Evolutionary conservation across 2,329 filamentous ascomycete genomes (phyloP).

Genomic region (Xylariales sp.): DNA sequence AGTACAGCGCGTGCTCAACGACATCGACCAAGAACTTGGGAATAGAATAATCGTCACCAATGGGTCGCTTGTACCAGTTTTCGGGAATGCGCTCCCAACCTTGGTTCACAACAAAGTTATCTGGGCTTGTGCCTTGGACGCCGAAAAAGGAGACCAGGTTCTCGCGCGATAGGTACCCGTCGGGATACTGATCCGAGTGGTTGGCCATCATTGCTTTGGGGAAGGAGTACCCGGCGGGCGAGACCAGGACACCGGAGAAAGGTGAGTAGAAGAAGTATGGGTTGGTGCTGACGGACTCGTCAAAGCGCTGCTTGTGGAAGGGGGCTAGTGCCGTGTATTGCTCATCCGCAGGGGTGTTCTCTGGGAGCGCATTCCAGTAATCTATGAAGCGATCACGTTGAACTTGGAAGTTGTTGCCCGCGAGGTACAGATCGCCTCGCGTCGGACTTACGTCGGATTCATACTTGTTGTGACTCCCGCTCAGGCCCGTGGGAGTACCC

Average conservation of each 20-base stretch:
- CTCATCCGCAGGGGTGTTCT: conserved; percentile 11
- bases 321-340: conserved; percentile 15
- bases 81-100: conserved; percentile 34
- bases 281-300: conserved; percentile 24
- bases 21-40: neutral
- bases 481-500: conserved; percentile 19
- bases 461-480: conserved; percentile 21
- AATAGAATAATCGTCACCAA: neutral
- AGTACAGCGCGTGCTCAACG: conserved; percentile 15
- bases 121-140: neutral
- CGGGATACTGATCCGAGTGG: conserved; percentile 21
- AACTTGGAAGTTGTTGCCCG: conserved; percentile 13
- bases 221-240: conserved; percentile 23
- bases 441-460: conserved; percentile 21
- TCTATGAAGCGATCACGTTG: neutral
- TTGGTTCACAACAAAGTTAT: neutral
- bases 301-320: conserved; percentile 15
- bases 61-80: conserved; percentile 18
- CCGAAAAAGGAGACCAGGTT: neutral
- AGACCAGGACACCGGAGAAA: conserved; percentile 20
- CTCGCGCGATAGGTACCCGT: too few relatives aligned
- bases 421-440: conserved; percentile 20
- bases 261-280: conserved; percentile 27
- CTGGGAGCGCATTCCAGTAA: conserved; percentile 5
- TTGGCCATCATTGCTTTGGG: conserved; percentile 25